A percentile compares a stretch with the other conserved stretches of the same genome.
Evolutionary conservation across 2,329 filamentous ascomycete species (phyloP).

Genomic region (Hymenoscyphus salicellus): DNA sequence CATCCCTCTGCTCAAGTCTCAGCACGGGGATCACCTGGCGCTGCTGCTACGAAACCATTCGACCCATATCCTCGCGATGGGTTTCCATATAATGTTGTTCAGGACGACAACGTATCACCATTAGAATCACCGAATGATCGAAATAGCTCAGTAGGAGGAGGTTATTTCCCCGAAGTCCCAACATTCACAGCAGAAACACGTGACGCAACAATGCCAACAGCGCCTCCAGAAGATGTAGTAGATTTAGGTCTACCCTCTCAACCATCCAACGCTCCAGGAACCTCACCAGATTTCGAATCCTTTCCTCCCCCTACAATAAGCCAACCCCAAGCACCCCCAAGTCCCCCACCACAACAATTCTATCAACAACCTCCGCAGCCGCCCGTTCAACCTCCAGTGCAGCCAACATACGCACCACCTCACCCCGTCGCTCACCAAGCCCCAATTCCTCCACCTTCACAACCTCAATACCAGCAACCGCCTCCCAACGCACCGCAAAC

Average conservation of each 20-base stretch:
- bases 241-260: slow-evolving; percentile 31
- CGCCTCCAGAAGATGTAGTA: slow-evolving; percentile 27
- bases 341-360: slow-evolving; percentile 35
- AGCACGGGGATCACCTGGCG: slow-evolving; percentile 27
- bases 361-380: slow-evolving; percentile 32
- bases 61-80: slow-evolving; percentile 37
- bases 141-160: slow-evolving; percentile 51
- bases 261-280: slow-evolving; percentile 26
- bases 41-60: slow-evolving; percentile 22
- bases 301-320: slow-evolving; percentile 34
- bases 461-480: slow-evolving; percentile 10
- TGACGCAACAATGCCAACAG: slow-evolving; percentile 29
- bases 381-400: slow-evolving; percentile 22
- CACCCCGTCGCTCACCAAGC: slow-evolving; percentile 18
- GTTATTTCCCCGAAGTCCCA: slow-evolving; percentile 55
- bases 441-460: slow-evolving; percentile 17
- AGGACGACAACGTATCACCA: slow-evolving; percentile 49
- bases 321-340: slow-evolving; percentile 7
- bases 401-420: slow-evolving; percentile 16
- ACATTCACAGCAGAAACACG: slow-evolving; percentile 32
- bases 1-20: slow-evolving; percentile 41
- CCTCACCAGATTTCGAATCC: slow-evolving; percentile 33
- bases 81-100: slow-evolving; percentile 33
- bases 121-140: slow-evolving; percentile 45
- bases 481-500: slow-evolving; percentile 28